Evolutionary conservation across 495 filamentous ascomycete genomes (phyloP).

Genomic region (Aspergillus bridgeri): DNA sequence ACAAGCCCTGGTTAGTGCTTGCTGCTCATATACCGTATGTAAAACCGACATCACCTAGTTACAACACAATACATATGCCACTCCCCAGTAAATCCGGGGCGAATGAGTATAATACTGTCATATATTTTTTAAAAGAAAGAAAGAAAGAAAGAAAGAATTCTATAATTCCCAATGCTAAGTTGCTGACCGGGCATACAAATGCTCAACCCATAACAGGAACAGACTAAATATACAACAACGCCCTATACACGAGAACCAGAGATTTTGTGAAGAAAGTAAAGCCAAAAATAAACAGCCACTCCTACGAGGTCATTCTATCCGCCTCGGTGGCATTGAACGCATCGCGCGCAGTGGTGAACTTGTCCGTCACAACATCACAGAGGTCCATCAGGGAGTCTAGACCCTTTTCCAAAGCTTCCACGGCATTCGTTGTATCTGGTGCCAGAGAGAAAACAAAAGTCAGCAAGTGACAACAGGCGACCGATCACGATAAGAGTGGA

Average conservation of each 20-base stretch:
- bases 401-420: constrained; percentile 84
- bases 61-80: no score
- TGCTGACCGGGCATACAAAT: not conserved
- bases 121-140: no score
- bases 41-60: no score
- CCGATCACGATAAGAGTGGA: no score
- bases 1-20: no score
- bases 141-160: constrained; percentile 4
- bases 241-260: constrained; percentile 3
- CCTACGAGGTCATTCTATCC: constrained; percentile 37
- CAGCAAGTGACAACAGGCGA: not conserved
- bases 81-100: not conserved
- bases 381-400: constrained; percentile 82
- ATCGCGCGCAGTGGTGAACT: constrained; percentile 67
- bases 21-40: no score
- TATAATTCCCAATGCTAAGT: constrained; percentile 1
- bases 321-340: constrained; percentile 51
- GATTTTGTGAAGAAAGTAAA: constrained; percentile 2
- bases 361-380: constrained; percentile 85
- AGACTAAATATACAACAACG: constrained; percentile 14
- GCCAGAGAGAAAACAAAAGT: not conserved
- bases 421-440: constrained; percentile 72
- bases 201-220: constrained; percentile 5
- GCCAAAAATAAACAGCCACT: not conserved
- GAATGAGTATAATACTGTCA: no score